Conservation (phyloP, 306 rosid genomes). For the Rubus parviflorus region DNA sequence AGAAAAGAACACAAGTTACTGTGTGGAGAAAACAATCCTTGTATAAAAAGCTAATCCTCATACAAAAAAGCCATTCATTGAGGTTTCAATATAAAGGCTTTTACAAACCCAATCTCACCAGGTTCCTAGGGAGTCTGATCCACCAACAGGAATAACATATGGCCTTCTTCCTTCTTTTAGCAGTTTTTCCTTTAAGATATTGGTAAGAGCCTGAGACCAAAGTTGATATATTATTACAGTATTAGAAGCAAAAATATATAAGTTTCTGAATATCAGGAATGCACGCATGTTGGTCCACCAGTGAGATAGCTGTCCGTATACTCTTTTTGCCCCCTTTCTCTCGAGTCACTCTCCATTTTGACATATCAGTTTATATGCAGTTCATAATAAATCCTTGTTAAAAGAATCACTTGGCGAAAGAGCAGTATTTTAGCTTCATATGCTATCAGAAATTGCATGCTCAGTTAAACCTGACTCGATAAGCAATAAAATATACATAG, state of each 20-base stretch:
- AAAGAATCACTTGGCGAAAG: not conserved
- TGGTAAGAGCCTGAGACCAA: conserved; percentile 55
- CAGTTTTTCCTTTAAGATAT: conserved; percentile 66
- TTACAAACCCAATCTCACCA: conserved; percentile 53
- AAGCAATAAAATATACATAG: not conserved
- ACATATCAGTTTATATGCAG: not conserved
- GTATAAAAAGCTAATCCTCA: not conserved
- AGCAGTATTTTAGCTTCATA: not conserved
- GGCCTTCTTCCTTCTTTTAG: conserved; percentile 84
- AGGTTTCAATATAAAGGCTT: conserved; percentile 13
- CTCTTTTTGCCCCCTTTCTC: not conserved
- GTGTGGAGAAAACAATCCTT: too few species aligned
- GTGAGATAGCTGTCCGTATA: not conserved
- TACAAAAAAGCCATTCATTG: too few species aligned
- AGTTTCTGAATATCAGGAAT: not conserved
- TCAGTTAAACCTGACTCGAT: not conserved
- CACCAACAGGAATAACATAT: conserved; percentile 88
- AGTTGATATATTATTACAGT: conserved; percentile 8
- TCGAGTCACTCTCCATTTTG: too few species aligned
- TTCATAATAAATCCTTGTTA: not conserved
- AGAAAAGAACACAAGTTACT: too few species aligned
- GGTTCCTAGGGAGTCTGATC: conserved; percentile 88
- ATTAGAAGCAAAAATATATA: conserved; percentile 5
- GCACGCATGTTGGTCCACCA: not conserved
- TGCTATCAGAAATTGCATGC: not conserved